phyloP scores from a whole-genome alignment of 345 rosid species.

The Populus deltoides region DNA sequence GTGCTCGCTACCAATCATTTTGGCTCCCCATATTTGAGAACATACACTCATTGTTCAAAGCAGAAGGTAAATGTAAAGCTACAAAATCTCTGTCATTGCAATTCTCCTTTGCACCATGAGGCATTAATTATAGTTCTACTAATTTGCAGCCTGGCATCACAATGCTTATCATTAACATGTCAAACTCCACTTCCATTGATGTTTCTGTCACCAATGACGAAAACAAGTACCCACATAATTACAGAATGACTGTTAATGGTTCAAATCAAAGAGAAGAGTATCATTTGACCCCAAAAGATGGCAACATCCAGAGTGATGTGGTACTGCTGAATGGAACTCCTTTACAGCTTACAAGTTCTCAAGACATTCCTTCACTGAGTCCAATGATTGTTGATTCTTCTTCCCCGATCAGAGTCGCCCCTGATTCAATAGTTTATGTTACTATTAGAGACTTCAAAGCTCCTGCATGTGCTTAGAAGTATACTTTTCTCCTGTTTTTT shows the following conservation, averaged over 20 bases:
- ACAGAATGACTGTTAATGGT: not conserved
- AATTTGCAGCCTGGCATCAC: slow-evolving; percentile 42
- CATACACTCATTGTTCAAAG: slow-evolving; percentile 56
- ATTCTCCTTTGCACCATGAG: no score
- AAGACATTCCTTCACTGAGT: slow-evolving; percentile 44
- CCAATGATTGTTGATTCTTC: slow-evolving; percentile 39
- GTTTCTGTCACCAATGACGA: slow-evolving; percentile 34
- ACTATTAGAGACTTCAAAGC: slow-evolving; percentile 45
- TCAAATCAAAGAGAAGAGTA: slow-evolving; percentile 44
- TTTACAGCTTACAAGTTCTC: slow-evolving; percentile 35
- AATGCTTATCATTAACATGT: slow-evolving; percentile 48
- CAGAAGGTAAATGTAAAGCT: slow-evolving; percentile 24
- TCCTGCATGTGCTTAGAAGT: slow-evolving; percentile 48
- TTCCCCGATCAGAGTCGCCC: slow-evolving; percentile 32
- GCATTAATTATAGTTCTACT: no score
- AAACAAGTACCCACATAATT: slow-evolving; percentile 16
- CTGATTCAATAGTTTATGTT: slow-evolving; percentile 41
- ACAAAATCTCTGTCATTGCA: no score
- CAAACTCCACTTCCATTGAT: slow-evolving; percentile 36
- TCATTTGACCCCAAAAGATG: slow-evolving; percentile 54
- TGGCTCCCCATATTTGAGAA: slow-evolving; percentile 41
- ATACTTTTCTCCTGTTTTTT: not conserved
- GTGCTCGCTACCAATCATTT: slow-evolving; percentile 36
- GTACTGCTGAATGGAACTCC: slow-evolving; percentile 50
- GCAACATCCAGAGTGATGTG: slow-evolving; percentile 56